A percentile compares a stretch with the other conserved stretches of the same genome.
Conservation (phyloP, 140 eudicot genomes). For the Bidens hawaiensis region DNA sequence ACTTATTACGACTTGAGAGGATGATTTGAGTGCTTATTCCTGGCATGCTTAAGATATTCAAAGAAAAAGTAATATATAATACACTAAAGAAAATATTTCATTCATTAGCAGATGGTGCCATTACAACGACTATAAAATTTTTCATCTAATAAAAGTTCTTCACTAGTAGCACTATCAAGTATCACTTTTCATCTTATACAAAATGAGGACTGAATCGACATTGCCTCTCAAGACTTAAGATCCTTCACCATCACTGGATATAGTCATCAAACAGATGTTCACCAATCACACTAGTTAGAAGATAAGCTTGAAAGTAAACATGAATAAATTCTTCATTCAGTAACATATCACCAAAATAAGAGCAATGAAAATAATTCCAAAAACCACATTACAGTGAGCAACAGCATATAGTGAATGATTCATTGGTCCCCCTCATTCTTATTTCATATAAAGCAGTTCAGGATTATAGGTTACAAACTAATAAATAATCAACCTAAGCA, state of each 20-base stretch:
- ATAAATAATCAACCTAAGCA: neutral
- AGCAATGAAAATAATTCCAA: neutral
- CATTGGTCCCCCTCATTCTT: neutral
- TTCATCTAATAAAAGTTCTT: neutral
- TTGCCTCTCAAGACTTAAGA: neutral
- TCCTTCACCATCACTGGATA: neutral
- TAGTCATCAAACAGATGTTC: neutral
- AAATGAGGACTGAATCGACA: neutral
- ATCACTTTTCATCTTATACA: neutral
- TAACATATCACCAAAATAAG: neutral
- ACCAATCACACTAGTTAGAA: neutral
- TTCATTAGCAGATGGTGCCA: neutral
- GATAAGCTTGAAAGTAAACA: neutral
- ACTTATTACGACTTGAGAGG: neutral
- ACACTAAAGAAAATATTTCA: neutral
- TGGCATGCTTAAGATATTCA: constrained; percentile 8
- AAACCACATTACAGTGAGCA: neutral
- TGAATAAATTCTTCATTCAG: neutral
- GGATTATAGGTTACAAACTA: neutral
- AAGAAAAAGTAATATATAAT: neutral
- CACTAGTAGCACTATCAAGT: neutral
- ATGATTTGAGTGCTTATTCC: neutral
- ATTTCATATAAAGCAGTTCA: constrained; percentile 2
- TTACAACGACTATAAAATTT: neutral
- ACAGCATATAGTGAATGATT: neutral